Conservation (phyloP, 1,284 basidiomycete genomes). For the Mycosarcoma mackinlayi region DNA sequence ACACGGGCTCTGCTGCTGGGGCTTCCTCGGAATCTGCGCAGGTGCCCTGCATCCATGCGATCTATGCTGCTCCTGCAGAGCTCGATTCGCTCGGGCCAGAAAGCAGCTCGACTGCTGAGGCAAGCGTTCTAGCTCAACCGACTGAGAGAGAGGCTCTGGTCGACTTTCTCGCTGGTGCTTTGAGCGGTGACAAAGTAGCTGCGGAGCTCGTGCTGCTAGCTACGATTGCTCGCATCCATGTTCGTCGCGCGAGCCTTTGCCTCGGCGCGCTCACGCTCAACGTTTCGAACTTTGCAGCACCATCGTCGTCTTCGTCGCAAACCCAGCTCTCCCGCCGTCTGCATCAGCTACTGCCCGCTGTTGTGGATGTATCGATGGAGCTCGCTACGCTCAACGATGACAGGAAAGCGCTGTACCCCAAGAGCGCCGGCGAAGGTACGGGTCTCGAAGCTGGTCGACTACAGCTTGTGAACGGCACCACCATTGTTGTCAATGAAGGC, state of each 20-base stretch:
- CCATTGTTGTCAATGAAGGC: constrained; percentile 77
- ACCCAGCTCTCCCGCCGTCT: constrained; percentile 72
- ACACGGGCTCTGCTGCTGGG: constrained; percentile 26
- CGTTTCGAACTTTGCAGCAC: constrained; percentile 67
- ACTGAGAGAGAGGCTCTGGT: constrained; percentile 32
- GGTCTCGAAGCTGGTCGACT: constrained; percentile 80
- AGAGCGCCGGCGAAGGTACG: constrained; percentile 77
- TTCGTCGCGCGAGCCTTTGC: constrained; percentile 76
- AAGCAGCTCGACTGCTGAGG: neutral
- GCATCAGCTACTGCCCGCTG: constrained; percentile 72
- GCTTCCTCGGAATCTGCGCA: constrained; percentile 15
- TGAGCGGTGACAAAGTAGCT: constrained; percentile 69
- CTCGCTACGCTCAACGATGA: constrained; percentile 72
- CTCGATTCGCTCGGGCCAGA: constrained; percentile 17
- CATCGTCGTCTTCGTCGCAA: constrained; percentile 71
- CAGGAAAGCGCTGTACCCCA: constrained; percentile 66
- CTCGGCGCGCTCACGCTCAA: constrained; percentile 76
- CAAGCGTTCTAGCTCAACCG: constrained; percentile 15
- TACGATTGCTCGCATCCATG: constrained; percentile 77
- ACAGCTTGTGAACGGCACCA: constrained; percentile 77
- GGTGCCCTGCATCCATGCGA: constrained; percentile 56
- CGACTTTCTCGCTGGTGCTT: constrained; percentile 39
- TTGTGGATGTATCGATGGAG: constrained; percentile 71
- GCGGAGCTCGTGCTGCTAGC: constrained; percentile 82
- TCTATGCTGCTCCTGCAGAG: constrained; percentile 38